Conservation (phyloP, 1,284 basidiomycete species). For the Laetiporus sulphureus region DNA sequence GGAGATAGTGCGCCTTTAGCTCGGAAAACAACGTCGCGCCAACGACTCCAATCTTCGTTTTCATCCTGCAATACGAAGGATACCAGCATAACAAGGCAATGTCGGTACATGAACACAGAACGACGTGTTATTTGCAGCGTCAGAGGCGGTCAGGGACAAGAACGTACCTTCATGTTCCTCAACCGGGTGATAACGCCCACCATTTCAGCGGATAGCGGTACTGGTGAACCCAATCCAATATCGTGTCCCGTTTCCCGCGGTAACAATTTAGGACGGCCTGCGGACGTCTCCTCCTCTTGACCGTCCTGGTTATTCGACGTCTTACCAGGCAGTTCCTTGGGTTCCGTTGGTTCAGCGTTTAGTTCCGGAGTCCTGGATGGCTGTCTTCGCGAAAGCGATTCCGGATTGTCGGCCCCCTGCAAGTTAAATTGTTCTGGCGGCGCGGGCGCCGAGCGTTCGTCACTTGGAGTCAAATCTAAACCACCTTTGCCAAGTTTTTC, state of each 20-base stretch:
- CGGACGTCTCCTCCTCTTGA: background rate
- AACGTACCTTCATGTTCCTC: constrained; percentile 73
- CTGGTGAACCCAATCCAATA: constrained; percentile 87
- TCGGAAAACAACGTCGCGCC: constrained; percentile 78
- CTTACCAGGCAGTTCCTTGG: background rate
- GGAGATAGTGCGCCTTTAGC: constrained; percentile 59
- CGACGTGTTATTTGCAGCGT: no score
- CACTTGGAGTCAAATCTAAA: constrained; percentile 63
- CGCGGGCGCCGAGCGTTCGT: constrained; percentile 55
- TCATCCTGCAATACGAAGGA: constrained; percentile 55
- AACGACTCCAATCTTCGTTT: constrained; percentile 87
- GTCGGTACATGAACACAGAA: constrained; percentile 5
- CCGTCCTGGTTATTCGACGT: constrained; percentile 1
- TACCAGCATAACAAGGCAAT: constrained; percentile 2
- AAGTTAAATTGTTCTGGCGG: constrained; percentile 50
- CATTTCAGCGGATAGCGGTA: constrained; percentile 78
- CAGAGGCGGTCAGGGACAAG: no score
- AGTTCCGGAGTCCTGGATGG: background rate
- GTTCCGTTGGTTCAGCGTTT: background rate
- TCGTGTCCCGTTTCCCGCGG: constrained; percentile 81
- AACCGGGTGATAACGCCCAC: constrained; percentile 81
- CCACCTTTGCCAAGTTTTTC: constrained; percentile 74
- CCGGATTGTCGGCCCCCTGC: constrained; percentile 26
- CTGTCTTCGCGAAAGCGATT: constrained; percentile 19
- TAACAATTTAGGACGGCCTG: constrained; percentile 37